Conservation (phyloP, 441 rosid genomes). For the Populus hybrid region DNA sequence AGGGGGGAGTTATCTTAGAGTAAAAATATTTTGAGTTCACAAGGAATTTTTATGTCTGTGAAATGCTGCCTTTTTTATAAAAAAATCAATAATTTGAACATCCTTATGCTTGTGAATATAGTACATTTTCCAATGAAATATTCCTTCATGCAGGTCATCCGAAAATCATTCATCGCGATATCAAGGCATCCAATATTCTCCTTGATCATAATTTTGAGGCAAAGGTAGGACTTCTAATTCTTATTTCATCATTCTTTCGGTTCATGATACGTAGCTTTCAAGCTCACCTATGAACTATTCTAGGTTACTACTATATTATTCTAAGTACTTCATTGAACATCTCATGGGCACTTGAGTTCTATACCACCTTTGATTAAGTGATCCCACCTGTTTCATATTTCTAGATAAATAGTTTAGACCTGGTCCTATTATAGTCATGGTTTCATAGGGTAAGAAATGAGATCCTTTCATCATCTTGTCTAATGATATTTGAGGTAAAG, state of each 20-base stretch:
- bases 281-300: neutral
- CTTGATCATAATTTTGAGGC: constrained; percentile 84
- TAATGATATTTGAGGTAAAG: neutral
- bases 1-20: neutral
- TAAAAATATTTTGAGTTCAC: neutral
- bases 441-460: neutral
- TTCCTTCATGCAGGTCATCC: constrained; percentile 64
- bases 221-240: constrained; percentile 40
- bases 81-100: neutral
- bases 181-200: constrained; percentile 77
- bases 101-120: neutral
- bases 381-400: neutral
- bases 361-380: neutral
- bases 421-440: neutral
- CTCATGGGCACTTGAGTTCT: neutral
- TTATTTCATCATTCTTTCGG: neutral
- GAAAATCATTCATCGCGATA: constrained; percentile 87
- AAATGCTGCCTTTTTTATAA: neutral
- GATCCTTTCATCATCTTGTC: neutral
- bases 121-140: neutral
- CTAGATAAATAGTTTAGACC: neutral
- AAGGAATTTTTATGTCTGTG: too few species aligned
- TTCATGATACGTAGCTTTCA: neutral
- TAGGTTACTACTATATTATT: neutral
- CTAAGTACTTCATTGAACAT: neutral